Percentiles rank a stretch among this genome's conserved stretches.
These are phyloP conservation scores for Ophiostoma pallidulum DNA, from an alignment of 2,329 filamentous ascomycete species.

Conservation along the genomic window DNA sequence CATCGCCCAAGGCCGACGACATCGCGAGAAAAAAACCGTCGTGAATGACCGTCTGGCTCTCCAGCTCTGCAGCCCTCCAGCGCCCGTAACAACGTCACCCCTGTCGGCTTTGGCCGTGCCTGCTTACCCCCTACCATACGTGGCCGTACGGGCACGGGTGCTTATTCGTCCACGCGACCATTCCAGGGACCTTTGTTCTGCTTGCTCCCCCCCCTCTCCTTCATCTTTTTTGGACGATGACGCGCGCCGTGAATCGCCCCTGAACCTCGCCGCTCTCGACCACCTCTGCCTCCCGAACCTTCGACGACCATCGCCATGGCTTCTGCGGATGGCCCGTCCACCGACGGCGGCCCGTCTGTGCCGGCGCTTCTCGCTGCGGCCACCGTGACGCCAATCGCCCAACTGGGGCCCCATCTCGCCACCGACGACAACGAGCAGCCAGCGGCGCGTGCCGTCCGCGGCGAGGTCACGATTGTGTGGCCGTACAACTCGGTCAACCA, in stretches of 20 bases:
- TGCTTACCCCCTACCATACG: too few species aligned
- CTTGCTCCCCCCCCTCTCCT: too few species aligned
- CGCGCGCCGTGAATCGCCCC: neutral
- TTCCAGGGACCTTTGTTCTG: too few species aligned
- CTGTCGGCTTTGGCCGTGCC: neutral
- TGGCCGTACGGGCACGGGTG: too few species aligned
- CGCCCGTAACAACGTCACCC: too few species aligned
- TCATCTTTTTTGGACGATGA: neutral
- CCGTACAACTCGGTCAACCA: slow-evolving; percentile 73
- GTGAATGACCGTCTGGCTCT: too few species aligned
- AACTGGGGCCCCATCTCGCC: slow-evolving; percentile 40
- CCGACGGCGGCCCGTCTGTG: slow-evolving; percentile 12
- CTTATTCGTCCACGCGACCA: too few species aligned
- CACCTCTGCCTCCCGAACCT: neutral
- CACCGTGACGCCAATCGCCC: slow-evolving; percentile 37
- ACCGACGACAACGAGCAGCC: slow-evolving; percentile 25
- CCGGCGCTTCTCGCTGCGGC: slow-evolving; percentile 15
- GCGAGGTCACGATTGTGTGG: slow-evolving; percentile 79
- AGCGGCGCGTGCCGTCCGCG: slow-evolving; percentile 44
- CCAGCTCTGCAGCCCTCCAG: too few species aligned
- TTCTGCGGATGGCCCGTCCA: slow-evolving; percentile 15
- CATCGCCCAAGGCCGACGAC: too few species aligned
- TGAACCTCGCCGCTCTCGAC: neutral
- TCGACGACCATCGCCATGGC: neutral
- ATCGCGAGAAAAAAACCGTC: too few species aligned